Percentiles rank a stretch among this genome's conserved stretches.
Conservation (phyloP, 495 filamentous ascomycete species). For the Cercophora sp. region DNA sequence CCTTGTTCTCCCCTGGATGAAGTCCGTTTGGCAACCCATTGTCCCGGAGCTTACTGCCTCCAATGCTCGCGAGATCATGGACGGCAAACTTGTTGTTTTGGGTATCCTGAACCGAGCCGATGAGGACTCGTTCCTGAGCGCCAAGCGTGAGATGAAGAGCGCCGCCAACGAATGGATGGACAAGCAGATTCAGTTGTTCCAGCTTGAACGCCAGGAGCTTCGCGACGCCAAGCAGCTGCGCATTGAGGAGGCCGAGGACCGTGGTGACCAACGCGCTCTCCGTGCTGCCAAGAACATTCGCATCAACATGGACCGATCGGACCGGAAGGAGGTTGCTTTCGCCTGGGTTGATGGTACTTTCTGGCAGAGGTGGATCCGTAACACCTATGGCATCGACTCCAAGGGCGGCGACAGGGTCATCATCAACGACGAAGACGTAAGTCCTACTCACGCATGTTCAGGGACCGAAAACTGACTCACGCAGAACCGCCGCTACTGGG, state of each 20-base stretch:
- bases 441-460: constrained; percentile 26
- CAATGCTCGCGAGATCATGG: constrained; percentile 92
- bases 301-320: constrained; percentile 80
- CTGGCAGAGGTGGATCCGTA: constrained; percentile 95
- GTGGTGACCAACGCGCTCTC: constrained; percentile 81
- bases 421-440: constrained; percentile 96
- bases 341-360: constrained; percentile 98
- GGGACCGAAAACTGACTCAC: constrained; percentile 10
- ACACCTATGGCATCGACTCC: constrained; percentile 86
- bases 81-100: constrained; percentile 85
- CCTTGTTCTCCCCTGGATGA: constrained; percentile 86
- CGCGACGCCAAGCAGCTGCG: constrained; percentile 91
- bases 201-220: constrained; percentile 85
- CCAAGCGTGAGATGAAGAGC: constrained; percentile 88
- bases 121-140: constrained; percentile 69
- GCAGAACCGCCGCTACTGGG: constrained; percentile 92
- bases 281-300: constrained; percentile 86
- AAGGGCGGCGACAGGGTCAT: constrained; percentile 84
- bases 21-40: constrained; percentile 93
- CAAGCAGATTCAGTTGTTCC: constrained; percentile 83
- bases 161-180: constrained; percentile 98
- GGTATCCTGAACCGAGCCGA: constrained; percentile 80
- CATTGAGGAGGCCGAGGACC: constrained; percentile 93
- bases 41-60: constrained; percentile 89
- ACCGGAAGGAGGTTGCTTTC: constrained; percentile 86